A percentile compares a stretch with the other conserved stretches of the same genome.
Evolutionary conservation across 495 filamentous ascomycete species (phyloP).

Genomic region (Hypoxylon crocopeplum): DNA sequence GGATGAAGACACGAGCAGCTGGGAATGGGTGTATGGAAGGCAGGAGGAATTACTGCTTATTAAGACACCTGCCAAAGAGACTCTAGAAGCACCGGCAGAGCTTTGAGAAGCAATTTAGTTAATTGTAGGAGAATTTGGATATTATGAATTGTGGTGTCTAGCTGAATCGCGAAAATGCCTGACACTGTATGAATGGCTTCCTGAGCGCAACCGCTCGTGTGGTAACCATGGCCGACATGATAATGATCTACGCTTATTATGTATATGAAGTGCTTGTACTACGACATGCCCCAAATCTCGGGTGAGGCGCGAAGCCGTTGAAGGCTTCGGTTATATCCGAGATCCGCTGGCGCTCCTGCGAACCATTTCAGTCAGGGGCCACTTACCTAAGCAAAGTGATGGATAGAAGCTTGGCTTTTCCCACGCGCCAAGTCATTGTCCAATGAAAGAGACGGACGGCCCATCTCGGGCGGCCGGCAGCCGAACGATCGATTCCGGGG

Average conservation of each 20-base stretch:
- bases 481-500: constrained; percentile 9
- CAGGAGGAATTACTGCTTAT: constrained; percentile 53
- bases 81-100: constrained; percentile 6
- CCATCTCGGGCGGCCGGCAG: constrained; percentile 3
- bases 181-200: no score
- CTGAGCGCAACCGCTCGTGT: no score
- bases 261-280: no score
- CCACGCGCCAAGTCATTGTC: constrained; percentile 13
- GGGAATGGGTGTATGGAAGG: constrained; percentile 55
- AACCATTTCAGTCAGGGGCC: constrained; percentile 5
- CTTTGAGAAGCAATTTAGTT: constrained; percentile 6
- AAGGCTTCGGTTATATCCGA: constrained; percentile 6
- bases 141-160: no score
- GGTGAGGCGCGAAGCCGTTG: no score
- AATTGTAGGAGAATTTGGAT: no score
- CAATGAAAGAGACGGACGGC: constrained; percentile 15
- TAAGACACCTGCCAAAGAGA: constrained; percentile 30
- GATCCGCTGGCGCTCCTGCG: background rate
- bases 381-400: constrained; percentile 6
- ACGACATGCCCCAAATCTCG: no score
- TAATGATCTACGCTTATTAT: no score
- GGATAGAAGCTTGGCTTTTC: constrained; percentile 18
- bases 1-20: constrained; percentile 38
- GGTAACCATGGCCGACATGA: no score
- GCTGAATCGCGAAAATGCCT: no score